phyloP scores from a whole-genome alignment of 139 green algal species.

The Pseudopediastrum boryanum region DNA sequence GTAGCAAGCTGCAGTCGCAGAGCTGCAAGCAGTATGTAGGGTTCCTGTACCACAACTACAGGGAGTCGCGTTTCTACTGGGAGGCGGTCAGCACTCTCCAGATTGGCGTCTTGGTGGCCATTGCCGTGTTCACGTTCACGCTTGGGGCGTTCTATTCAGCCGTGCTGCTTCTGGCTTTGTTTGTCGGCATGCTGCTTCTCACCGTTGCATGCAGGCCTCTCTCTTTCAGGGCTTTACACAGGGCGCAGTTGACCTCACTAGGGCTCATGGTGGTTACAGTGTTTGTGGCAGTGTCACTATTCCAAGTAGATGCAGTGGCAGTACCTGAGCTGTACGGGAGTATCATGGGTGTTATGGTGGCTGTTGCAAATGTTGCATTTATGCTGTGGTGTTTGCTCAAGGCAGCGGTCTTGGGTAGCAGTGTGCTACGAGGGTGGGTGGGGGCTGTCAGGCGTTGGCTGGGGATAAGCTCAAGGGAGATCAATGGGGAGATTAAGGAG shows the following conservation, averaged over 20 bases:
- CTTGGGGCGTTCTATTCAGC: background rate
- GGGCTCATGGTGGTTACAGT: background rate
- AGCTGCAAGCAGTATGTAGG: background rate
- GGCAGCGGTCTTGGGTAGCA: no score
- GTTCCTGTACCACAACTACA: constrained; percentile 5
- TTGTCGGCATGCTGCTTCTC: background rate
- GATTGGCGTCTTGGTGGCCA: background rate
- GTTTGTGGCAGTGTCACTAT: background rate
- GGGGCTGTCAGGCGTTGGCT: no score
- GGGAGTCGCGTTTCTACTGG: background rate
- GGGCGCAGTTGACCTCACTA: background rate
- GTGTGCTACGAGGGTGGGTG: no score
- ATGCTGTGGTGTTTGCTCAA: no score
- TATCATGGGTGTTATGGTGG: no score
- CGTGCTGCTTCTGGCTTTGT: background rate
- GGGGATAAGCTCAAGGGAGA: no score
- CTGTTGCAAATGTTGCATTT: no score
- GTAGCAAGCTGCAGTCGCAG: background rate
- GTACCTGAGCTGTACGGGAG: no score
- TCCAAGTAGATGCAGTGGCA: background rate
- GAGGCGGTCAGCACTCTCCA: background rate
- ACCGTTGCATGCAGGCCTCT: background rate
- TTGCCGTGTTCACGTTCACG: background rate
- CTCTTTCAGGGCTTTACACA: background rate
- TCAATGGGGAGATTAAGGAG: no score